Base-by-base conservation (phyloP, 1,284 basidiomycete genomes). In the Amylostereum areolatum region DNA sequence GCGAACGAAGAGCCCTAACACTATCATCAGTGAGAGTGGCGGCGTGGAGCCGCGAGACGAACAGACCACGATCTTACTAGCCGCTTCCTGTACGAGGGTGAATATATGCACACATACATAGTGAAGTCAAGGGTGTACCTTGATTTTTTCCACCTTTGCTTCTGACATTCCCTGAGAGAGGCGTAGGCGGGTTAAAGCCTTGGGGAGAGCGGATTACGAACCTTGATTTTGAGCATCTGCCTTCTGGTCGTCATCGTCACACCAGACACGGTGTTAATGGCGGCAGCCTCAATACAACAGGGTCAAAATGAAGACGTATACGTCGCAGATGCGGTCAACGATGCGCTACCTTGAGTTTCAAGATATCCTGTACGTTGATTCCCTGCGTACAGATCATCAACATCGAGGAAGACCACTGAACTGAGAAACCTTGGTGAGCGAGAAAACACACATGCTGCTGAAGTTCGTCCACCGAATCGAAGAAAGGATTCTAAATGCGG, bases 71-170 rank as follows among this genome's bases (percentile, higher is more conserved):
- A 92, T 85, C 64, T 93, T 94, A 53, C 85, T 78, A 3, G 89
- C 88, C 10, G 88, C 89, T 73, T 95, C 92, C 89, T 93, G 53
- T n/a, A 43, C 40, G 6, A 11, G 34, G 5, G 18, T 33, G 41
- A 40, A 43, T n/a, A 25, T 47, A 43, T 49, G 28, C 29, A 37
- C 29, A 55, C 24, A 43, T 43, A 51, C 45, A 35, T 27, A 49
- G n/a, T 49, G 43, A 46, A 24, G 37, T 29, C 40, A 9, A 52
- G 63, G 28, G n/a, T 6, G 57, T 52, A 83, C 92, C 74, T 96
- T 96, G 59, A 97, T 89, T 65, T 97, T 97, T 62, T 97, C 93
- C 0, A 97, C 91, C 65, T 97, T 97, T 2, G 93, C 89, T 57
- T 91, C 89, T 3, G 89, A 91, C 78, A 89, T 84, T 30, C 87